A percentile compares a stretch with the other conserved stretches of the same genome.
Conservation (phyloP, 108 stramenopile species). For the Schizochytrium sp. region DNA sequence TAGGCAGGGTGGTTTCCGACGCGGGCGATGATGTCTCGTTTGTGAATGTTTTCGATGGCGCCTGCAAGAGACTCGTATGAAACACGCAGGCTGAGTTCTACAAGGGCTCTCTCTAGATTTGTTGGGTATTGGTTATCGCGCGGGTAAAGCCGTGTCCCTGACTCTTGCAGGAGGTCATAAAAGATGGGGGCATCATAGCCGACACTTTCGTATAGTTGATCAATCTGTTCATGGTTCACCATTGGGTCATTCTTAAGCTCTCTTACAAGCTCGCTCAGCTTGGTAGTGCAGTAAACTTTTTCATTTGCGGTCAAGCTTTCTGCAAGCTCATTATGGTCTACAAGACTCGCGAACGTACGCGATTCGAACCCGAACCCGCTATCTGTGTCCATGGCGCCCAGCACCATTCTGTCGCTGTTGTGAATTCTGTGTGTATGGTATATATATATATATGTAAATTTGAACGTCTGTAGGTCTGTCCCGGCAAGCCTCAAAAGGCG, state of each 20-base stretch:
- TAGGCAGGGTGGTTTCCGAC: neutral
- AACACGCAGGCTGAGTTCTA: neutral
- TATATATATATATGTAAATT: too few species aligned
- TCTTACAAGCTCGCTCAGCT: neutral
- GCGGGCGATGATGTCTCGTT: neutral
- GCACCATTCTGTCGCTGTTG: too few species aligned
- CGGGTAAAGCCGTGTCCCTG: neutral
- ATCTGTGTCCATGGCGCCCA: too few species aligned
- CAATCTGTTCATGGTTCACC: neutral
- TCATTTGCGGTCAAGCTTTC: neutral
- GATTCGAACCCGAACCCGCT: too few species aligned
- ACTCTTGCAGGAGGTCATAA: conserved; percentile 24
- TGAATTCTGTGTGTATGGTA: too few species aligned
- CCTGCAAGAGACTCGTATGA: neutral
- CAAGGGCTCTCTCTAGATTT: neutral
- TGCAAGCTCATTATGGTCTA: too few species aligned
- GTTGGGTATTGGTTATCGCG: conserved; percentile 10
- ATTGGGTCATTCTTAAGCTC: conserved; percentile 18
- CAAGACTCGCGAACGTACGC: too few species aligned
- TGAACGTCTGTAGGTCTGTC: too few species aligned
- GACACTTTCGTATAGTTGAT: neutral
- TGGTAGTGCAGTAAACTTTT: neutral
- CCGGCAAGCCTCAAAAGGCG: too few species aligned
- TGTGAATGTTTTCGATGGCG: neutral
- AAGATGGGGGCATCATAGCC: conserved; percentile 33